These are phyloP conservation scores for Rachicladosporium sp. DNA, from an alignment of 2,329 filamentous ascomycete species.

Conservation along the genomic window DNA sequence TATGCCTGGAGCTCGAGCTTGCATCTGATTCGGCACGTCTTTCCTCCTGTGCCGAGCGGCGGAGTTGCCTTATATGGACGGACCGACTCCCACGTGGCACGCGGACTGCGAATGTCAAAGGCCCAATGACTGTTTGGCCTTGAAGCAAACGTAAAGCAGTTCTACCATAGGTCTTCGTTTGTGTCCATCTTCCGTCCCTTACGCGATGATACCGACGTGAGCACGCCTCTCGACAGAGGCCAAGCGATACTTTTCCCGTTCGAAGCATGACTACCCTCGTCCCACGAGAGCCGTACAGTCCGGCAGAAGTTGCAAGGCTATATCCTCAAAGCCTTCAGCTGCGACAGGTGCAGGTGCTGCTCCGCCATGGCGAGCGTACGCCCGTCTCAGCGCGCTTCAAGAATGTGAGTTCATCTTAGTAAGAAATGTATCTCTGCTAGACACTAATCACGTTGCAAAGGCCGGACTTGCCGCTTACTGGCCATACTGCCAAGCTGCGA, in stretches of 20 bases:
- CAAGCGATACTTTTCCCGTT: not conserved
- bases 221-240: no score
- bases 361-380: slow-evolving; percentile 49
- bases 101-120: no score
- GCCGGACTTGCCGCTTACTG: slow-evolving; percentile 43
- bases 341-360: slow-evolving; percentile 76
- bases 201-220: no score
- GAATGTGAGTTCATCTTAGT: slow-evolving; percentile 33
- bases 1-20: not conserved
- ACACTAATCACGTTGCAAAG: not conserved
- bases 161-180: no score
- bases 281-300: slow-evolving; percentile 63
- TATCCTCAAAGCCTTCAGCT: slow-evolving; percentile 74
- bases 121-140: no score
- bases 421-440: no score
- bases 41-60: not conserved
- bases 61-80: not conserved
- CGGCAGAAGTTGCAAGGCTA: slow-evolving; percentile 65
- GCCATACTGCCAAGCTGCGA: slow-evolving; percentile 78
- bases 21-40: not conserved
- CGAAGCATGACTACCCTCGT: slow-evolving; percentile 61
- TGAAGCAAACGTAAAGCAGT: no score
- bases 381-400: slow-evolving; percentile 82
- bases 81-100: not conserved
- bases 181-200: no score